A percentile compares a stretch with the other conserved stretches of the same genome.
These are phyloP conservation scores for Citrullus mucosospermus DNA, from an alignment of 306 rosid genomes.

Conservation along the genomic window DNA sequence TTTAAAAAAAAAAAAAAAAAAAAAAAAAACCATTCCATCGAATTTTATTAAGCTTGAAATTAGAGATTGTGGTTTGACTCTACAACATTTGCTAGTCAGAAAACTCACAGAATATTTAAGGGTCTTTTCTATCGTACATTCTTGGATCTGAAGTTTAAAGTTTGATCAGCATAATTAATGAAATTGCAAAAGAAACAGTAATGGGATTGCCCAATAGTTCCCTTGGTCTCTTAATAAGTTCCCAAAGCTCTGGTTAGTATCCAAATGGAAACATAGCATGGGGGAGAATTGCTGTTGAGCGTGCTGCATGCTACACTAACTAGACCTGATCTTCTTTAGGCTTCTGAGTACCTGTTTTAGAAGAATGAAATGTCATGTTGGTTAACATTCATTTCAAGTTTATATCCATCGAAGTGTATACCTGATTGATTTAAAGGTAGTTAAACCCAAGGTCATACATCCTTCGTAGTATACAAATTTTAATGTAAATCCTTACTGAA, in stretches of 20 bases:
- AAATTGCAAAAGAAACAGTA: background rate
- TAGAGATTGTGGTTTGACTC: background rate
- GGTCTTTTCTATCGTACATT: background rate
- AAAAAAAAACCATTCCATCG: too few relatives aligned
- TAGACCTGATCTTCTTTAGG: background rate
- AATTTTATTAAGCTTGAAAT: background rate
- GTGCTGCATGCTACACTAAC: background rate
- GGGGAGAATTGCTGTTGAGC: background rate
- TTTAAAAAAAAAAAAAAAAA: background rate
- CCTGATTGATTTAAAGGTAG: background rate
- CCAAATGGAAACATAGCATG: background rate
- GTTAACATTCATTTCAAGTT: background rate
- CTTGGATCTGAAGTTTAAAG: background rate
- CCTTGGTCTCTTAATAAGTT: background rate
- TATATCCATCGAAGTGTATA: background rate
- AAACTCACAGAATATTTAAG: background rate
- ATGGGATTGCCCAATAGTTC: background rate
- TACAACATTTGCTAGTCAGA: background rate
- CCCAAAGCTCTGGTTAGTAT: background rate
- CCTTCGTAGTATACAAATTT: background rate
- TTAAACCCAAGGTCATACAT: background rate
- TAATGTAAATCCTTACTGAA: slow-evolving; percentile 13
- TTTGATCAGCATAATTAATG: background rate
- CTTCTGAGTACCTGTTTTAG: background rate
- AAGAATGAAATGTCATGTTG: background rate